phyloP scores from a whole-genome alignment of 1,284 basidiomycete species.

The Fomitopsis schrenkii region DNA sequence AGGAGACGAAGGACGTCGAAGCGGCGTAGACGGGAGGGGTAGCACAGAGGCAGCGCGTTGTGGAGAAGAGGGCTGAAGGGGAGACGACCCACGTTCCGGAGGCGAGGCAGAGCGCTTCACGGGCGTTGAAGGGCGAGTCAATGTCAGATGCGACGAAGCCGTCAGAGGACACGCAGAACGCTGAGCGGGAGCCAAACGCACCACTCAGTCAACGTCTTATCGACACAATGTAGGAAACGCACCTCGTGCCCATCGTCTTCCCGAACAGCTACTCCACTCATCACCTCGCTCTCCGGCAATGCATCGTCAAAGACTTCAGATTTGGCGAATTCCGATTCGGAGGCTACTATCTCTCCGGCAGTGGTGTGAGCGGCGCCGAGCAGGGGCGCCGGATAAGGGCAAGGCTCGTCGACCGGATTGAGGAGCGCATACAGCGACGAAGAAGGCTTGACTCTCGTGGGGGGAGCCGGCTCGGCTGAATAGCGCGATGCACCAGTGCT shows the following conservation, averaged over 20 bases:
- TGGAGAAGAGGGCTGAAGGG: not conserved
- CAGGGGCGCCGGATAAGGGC: not conserved
- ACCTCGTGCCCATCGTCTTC: not conserved
- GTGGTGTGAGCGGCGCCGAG: not conserved
- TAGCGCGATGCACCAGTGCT: not conserved
- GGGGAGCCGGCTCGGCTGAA: not conserved
- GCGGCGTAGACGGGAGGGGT: not conserved
- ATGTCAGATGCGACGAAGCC: not conserved
- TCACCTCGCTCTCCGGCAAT: not conserved
- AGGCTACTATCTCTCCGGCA: not conserved
- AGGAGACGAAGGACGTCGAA: not conserved
- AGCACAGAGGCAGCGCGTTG: not conserved
- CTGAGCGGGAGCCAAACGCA: not conserved
- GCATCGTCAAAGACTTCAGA: not conserved
- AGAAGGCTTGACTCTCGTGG: not conserved
- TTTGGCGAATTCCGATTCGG: not conserved
- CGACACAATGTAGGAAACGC: not conserved
- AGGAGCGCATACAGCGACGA: slow-evolving; percentile 3
- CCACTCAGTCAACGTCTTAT: not conserved
- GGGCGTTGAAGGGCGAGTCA: not conserved
- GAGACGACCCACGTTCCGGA: not conserved
- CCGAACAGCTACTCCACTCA: not conserved
- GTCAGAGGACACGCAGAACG: not conserved
- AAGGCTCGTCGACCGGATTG: slow-evolving; percentile 6
- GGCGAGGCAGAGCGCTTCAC: not conserved